Base-by-base conservation (phyloP, 768 basidiomycete genomes). In the Auricularia heimuer region DNA sequence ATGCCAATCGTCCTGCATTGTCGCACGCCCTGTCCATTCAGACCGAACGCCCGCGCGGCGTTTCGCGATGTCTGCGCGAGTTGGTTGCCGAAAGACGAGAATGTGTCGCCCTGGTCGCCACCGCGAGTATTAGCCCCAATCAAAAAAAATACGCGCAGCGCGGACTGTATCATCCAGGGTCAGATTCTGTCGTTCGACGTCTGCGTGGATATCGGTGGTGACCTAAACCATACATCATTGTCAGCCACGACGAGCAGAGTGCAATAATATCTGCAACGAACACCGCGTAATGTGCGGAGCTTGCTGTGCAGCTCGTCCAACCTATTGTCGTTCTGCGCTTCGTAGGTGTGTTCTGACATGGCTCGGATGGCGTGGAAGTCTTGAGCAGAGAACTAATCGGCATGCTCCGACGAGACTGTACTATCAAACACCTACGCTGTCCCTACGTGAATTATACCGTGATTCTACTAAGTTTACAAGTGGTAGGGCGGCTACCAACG, bases 271-370 rank as follows among this genome's bases (percentile, higher is more conserved):
- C 0, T 29, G 29, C 4, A 16, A 67, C 83, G 68, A 72, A 93
- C 92, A n/a, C 88, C 88, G 67, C 91, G 85, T 60, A 94, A 73
- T 18, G 88, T 88, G 51, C 90, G 83, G 61, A 93, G 83, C 73
- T 94, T 94, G 21, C 89, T 85, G 74, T 94, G 92, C 1, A 94
- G 79, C 62, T 91, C 88, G 65, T 94, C 90, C 11, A 94, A 80
- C 35, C 85, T 80, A 70, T 90, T 86, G 78, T 94, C 90, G 72
- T 94, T 94, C 74, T 94, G 92, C 6, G 82, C 72, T 74, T 94
- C 92, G 70, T 93, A 92, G 1, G 87, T 88, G 65, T 89, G 83
- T 72, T 91, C 88, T 12, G 34, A 64, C 56, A 60, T 60, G 56
- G 18, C 24, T 6, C 8, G 24, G 8, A n/a, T 42, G 39, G 12